Evolutionary conservation across 169 alveolate genomes (phyloP).

Genomic region (Plasmodium malariae): DNA sequence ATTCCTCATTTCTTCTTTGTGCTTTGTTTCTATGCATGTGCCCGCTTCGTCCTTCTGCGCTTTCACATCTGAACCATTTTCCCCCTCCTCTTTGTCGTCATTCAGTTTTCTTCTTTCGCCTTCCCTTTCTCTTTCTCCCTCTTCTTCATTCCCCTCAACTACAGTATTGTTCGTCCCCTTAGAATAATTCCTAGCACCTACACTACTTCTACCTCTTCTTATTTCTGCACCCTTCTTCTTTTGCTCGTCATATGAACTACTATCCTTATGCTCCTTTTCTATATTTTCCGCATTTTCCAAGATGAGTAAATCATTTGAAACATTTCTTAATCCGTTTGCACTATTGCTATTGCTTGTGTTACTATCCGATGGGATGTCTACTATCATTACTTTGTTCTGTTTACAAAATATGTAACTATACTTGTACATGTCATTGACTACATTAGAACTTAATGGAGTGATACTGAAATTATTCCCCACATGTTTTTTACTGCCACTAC

Average conservation of each 20-base stretch:
- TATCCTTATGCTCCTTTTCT: no score
- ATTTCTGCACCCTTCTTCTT: no score
- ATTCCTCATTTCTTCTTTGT: slow-evolving; percentile 27
- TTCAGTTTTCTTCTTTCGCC: neutral
- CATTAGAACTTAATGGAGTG: no score
- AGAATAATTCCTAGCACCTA: neutral
- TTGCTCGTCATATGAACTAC: no score
- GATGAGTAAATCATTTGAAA: no score
- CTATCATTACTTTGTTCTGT: slow-evolving; percentile 24
- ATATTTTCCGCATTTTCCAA: no score
- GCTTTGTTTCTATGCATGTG: slow-evolving; percentile 15
- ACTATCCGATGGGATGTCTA: slow-evolving; percentile 14
- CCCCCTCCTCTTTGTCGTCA: neutral
- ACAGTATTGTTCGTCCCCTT: neutral
- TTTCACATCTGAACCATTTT: neutral
- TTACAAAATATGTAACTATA: slow-evolving; percentile 56
- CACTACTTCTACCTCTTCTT: neutral
- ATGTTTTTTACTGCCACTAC: neutral
- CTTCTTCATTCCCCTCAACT: neutral
- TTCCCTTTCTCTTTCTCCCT: neutral
- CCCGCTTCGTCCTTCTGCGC: neutral
- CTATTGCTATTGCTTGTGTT: no score
- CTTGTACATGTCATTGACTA: slow-evolving; percentile 27
- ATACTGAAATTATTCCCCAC: neutral
- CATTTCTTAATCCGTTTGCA: no score